Conservation (phyloP, 345 rosid genomes). For the Heritiera littoralis region DNA sequence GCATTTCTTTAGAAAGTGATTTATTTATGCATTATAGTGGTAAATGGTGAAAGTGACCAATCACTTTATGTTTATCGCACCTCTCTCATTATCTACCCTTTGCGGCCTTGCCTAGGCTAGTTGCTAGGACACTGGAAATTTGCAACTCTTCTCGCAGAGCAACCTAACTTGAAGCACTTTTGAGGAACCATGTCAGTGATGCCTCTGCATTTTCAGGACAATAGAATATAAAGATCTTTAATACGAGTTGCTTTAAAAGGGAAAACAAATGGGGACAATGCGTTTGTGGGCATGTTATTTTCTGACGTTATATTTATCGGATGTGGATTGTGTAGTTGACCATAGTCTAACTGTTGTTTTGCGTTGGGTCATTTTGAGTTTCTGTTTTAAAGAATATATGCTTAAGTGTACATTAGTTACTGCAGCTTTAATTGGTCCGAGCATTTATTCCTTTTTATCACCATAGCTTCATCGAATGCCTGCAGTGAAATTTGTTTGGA, state of each 20-base stretch:
- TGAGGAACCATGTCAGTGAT: background rate
- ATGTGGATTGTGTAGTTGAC: background rate
- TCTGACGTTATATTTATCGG: background rate
- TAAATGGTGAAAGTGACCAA: background rate
- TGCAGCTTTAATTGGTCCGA: too few species aligned
- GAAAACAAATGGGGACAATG: background rate
- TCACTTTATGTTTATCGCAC: background rate
- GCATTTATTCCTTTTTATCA: too few species aligned
- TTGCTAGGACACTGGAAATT: background rate
- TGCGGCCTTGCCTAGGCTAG: background rate
- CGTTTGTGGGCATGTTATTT: background rate
- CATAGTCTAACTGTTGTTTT: background rate
- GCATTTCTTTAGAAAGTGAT: background rate
- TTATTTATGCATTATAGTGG: background rate
- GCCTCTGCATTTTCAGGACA: background rate
- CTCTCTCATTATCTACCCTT: background rate
- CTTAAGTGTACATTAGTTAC: too few species aligned
- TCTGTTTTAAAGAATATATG: too few species aligned
- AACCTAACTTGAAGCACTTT: background rate
- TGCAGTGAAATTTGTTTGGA: background rate
- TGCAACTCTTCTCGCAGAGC: background rate
- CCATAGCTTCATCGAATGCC: background rate
- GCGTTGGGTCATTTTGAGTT: too few species aligned
- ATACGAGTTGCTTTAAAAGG: background rate
- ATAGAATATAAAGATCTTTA: background rate